phyloP scores from a whole-genome alignment of 805 yeast species.

The Wickerhamomyces rabaulensis region DNA sequence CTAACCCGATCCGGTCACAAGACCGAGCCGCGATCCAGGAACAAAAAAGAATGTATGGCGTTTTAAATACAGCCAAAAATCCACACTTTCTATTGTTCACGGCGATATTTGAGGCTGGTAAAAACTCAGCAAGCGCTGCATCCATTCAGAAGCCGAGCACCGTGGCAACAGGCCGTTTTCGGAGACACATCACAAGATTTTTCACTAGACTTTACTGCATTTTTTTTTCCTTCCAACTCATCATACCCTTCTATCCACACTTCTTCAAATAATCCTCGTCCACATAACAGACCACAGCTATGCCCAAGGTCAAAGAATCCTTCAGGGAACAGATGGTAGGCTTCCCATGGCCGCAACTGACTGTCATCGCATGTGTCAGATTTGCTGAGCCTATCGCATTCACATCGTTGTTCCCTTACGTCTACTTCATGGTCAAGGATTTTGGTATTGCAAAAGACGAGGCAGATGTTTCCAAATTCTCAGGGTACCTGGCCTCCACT shows the following conservation, averaged over 20 bases:
- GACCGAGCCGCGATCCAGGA: neutral
- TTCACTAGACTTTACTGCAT: no score
- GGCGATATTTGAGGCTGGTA: no score
- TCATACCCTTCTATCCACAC: no score
- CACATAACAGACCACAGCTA: neutral
- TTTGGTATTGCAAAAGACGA: constrained; percentile 46
- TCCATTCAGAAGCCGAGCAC: no score
- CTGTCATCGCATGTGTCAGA: constrained; percentile 39
- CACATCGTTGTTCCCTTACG: constrained; percentile 59
- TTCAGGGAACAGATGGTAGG: constrained; percentile 49
- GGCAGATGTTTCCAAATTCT: constrained; percentile 51
- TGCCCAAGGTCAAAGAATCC: constrained; percentile 16
- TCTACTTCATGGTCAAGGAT: constrained; percentile 58
- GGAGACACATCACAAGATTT: no score
- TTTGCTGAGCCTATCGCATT: constrained; percentile 61
- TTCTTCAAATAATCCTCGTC: no score
- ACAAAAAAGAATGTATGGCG: neutral
- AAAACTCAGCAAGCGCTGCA: no score
- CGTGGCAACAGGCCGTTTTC: no score
- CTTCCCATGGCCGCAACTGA: constrained; percentile 48
- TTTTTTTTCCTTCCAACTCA: no score
- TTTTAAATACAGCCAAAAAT: neutral
- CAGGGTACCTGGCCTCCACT: constrained; percentile 58
- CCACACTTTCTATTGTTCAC: no score
- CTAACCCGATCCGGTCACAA: neutral